A percentile compares a stretch with the other conserved stretches of the same genome.
Evolutionary conservation across 768 basidiomycete species (phyloP).

Genomic region (Astraeus odoratus): DNA sequence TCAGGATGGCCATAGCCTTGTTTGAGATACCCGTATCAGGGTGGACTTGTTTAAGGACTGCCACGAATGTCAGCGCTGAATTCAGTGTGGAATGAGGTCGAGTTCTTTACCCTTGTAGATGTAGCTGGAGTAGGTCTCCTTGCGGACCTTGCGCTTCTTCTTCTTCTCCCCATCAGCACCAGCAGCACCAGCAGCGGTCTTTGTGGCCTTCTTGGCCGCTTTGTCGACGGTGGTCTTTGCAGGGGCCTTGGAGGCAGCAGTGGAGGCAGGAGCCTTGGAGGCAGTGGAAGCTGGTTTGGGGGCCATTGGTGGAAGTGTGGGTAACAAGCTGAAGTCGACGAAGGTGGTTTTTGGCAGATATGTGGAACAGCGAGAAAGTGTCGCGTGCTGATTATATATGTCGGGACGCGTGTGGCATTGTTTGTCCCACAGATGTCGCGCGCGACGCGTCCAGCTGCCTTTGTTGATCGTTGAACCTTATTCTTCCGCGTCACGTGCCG

Average conservation of each 20-base stretch:
- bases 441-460: slow-evolving; percentile 32
- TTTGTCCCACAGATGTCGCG: slow-evolving; percentile 22
- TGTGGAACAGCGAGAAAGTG: slow-evolving; percentile 3
- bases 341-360: slow-evolving; percentile 9
- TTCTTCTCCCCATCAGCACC: slow-evolving; percentile 74
- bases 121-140: slow-evolving; percentile 92
- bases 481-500: slow-evolving; percentile 10
- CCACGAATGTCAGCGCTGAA: not conserved
- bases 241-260: slow-evolving; percentile 34
- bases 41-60: slow-evolving; percentile 95
- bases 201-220: slow-evolving; percentile 49
- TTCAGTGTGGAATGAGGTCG: not conserved
- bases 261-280: slow-evolving; percentile 54
- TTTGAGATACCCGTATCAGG: slow-evolving; percentile 98
- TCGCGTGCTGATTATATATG: slow-evolving; percentile 13
- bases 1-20: slow-evolving; percentile 90
- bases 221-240: slow-evolving; percentile 35
- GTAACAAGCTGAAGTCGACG: slow-evolving; percentile 5
- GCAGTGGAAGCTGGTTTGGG: slow-evolving; percentile 80
- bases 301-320: slow-evolving; percentile 37
- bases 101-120: slow-evolving; percentile 73
- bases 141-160: slow-evolving; percentile 80
- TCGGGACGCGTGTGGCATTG: slow-evolving; percentile 31
- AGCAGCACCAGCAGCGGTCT: slow-evolving; percentile 44
- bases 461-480: slow-evolving; percentile 35